A percentile compares a stretch with the other conserved stretches of the same genome.
Evolutionary conservation across 495 filamentous ascomycete genomes (phyloP).

Genomic region (Podospora pseudopauciseta): DNA sequence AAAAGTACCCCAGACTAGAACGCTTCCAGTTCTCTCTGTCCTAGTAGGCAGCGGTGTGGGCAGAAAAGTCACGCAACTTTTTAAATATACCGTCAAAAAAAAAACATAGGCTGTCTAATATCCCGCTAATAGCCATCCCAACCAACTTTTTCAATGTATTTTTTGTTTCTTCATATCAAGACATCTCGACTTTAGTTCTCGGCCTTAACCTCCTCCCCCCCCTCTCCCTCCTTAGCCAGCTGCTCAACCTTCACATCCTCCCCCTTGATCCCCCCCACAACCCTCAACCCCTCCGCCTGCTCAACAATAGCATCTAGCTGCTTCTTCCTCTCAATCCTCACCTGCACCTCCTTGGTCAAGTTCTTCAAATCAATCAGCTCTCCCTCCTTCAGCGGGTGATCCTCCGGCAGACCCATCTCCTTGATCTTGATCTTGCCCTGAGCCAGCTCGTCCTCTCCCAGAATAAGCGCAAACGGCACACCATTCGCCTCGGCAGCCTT

Average conservation of each 20-base stretch:
- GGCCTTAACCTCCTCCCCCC: neutral
- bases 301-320: constrained; percentile 36
- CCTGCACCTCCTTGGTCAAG: constrained; percentile 58
- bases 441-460: constrained; percentile 78
- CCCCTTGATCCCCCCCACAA: constrained; percentile 37
- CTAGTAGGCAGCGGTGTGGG: neutral
- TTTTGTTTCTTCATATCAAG: neutral
- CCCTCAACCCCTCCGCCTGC: constrained; percentile 37
- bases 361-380: constrained; percentile 61
- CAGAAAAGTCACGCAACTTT: neutral
- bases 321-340: constrained; percentile 36
- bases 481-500: constrained; percentile 63
- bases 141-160: neutral
- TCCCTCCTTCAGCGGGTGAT: constrained; percentile 83
- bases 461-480: constrained; percentile 72
- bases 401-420: constrained; percentile 73
- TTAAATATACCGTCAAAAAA: neutral
- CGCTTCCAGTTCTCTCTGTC: too few relatives aligned
- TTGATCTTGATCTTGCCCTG: constrained; percentile 77
- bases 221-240: neutral
- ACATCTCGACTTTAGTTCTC: neutral
- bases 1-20: neutral
- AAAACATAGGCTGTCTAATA: neutral
- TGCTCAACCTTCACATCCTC: constrained; percentile 25
- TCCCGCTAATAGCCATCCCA: neutral